phyloP scores from a whole-genome alignment of 257 asterid genomes.

The Solanum sitiens region DNA sequence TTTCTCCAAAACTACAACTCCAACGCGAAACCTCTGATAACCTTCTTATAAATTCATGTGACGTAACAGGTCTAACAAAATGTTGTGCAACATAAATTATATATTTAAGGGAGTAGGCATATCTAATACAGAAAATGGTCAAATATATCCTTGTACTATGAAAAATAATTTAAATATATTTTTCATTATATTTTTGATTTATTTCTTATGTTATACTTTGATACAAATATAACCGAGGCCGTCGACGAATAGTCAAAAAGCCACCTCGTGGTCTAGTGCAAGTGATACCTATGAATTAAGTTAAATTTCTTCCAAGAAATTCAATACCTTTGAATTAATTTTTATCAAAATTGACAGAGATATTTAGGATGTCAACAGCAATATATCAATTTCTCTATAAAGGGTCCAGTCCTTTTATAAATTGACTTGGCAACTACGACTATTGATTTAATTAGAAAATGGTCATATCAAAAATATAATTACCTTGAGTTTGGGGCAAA shows the following conservation, averaged over 20 bases:
- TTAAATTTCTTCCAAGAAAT: not conserved
- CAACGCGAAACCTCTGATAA: no score
- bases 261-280: not conserved
- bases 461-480: not conserved
- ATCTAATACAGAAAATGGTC: not conserved
- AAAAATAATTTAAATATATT: no score
- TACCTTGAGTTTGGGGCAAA: not conserved
- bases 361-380: not conserved
- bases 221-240: not conserved
- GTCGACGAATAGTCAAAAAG: not conserved
- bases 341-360: not conserved
- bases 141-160: no score
- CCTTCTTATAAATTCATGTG: no score
- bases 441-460: not conserved
- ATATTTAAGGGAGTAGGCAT: not conserved
- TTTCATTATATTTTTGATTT: no score
- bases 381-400: not conserved
- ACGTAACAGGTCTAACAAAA: not conserved
- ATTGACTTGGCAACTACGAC: not conserved
- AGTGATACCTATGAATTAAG: not conserved
- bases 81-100: not conserved
- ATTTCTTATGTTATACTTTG: no score
- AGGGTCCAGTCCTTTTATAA: not conserved
- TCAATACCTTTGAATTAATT: not conserved
- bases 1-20: no score